These are phyloP conservation scores for Pyrenochaeta sp. DNA, from an alignment of 2,329 filamentous ascomycete genomes.

Conservation along the genomic window DNA sequence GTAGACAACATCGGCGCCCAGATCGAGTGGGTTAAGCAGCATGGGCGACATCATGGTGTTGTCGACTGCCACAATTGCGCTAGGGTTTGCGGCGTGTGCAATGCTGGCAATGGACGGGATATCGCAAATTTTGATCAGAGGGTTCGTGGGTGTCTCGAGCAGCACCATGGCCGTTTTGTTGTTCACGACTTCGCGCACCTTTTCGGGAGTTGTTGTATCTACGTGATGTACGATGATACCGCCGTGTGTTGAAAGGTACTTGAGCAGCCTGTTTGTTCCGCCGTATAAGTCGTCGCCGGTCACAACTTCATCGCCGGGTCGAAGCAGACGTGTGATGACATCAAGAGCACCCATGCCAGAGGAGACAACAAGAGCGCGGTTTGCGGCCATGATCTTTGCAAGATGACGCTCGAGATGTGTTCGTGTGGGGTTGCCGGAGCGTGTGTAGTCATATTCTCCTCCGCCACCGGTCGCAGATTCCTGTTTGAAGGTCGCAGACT, in stretches of 20 bases:
- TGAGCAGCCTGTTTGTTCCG: slow-evolving; percentile 91
- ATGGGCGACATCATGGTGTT: slow-evolving; percentile 99
- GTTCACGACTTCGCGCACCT: slow-evolving; percentile 73
- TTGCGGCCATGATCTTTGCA: slow-evolving; percentile 98
- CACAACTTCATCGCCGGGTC: slow-evolving; percentile 94
- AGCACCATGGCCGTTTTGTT: slow-evolving; percentile 93
- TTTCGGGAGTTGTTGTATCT: slow-evolving; percentile 83
- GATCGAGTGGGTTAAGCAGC: slow-evolving; percentile 89
- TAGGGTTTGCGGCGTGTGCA: slow-evolving; percentile 79
- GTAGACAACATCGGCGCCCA: slow-evolving; percentile 95
- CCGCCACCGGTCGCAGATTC: slow-evolving; percentile 78
- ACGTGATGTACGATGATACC: slow-evolving; percentile 96
- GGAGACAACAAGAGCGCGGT: slow-evolving; percentile 88
- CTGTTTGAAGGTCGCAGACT: slow-evolving; percentile 98
- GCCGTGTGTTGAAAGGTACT: slow-evolving; percentile 87
- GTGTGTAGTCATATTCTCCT: slow-evolving; percentile 96
- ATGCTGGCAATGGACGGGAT: slow-evolving; percentile 79
- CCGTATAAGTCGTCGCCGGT: slow-evolving; percentile 98
- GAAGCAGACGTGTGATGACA: slow-evolving; percentile 89
- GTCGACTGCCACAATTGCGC: slow-evolving; percentile 88
- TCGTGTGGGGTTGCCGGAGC: slow-evolving; percentile 94
- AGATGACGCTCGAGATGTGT: slow-evolving; percentile 96
- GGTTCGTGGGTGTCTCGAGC: slow-evolving; percentile 96
- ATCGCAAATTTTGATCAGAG: slow-evolving; percentile 97
- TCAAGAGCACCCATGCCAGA: slow-evolving; percentile 98